Conservation (phyloP, 768 basidiomycete species). For the Pleurotus giganteus region DNA sequence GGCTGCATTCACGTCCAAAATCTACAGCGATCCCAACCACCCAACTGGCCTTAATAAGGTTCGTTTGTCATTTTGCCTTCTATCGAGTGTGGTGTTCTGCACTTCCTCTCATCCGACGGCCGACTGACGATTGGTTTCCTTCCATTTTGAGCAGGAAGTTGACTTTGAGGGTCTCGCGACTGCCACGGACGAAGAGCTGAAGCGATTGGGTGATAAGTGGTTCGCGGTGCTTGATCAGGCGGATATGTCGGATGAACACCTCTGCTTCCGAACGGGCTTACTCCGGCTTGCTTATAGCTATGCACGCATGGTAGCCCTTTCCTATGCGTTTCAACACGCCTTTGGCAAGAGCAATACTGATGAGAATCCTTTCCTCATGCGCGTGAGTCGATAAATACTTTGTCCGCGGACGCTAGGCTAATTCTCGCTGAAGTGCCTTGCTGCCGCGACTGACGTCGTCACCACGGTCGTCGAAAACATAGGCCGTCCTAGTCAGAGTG, state of each 20-base stretch:
- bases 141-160: conserved; percentile 40
- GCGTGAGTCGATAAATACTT: conserved; percentile 43
- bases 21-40: conserved; percentile 72
- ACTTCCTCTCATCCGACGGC: not conserved
- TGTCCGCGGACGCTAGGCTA: not conserved
- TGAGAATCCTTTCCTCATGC: conserved; percentile 63
- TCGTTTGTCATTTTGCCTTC: conserved; percentile 11
- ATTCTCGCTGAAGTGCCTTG: conserved; percentile 48
- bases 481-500: conserved; percentile 55
- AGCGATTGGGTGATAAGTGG: conserved; percentile 55
- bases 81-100: no score
- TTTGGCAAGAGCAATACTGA: conserved; percentile 60
- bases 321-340: conserved; percentile 76
- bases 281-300: conserved; percentile 67
- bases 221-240: conserved; percentile 46
- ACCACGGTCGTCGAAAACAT: conserved; percentile 57
- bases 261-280: conserved; percentile 59
- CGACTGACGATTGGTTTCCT: not conserved
- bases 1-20: conserved; percentile 54
- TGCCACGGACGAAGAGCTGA: conserved; percentile 69
- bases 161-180: conserved; percentile 65
- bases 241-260: conserved; percentile 53
- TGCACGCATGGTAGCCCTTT: conserved; percentile 63
- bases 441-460: conserved; percentile 66
- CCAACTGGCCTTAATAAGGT: conserved; percentile 80